Percentiles rank a stretch among this genome's conserved stretches.
phyloP scores from a whole-genome alignment of 768 basidiomycete species.

The Suillus weaverae region DNA sequence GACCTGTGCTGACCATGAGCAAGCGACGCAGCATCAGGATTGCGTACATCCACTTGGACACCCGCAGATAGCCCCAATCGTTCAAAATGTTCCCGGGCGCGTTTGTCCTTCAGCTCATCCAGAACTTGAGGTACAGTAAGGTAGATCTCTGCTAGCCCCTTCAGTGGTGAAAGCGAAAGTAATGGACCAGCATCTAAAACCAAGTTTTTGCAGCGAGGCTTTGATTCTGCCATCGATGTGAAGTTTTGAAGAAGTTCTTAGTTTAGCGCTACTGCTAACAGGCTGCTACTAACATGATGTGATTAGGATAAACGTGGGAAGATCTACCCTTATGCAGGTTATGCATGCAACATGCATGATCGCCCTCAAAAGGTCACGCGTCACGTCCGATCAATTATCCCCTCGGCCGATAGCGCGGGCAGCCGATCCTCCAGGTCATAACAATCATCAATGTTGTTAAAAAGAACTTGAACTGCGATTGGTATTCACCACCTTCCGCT shows the following conservation, averaged over 20 bases:
- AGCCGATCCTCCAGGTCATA: background rate
- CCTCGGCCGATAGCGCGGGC: conserved; percentile 11
- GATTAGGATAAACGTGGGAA: conserved; percentile 7
- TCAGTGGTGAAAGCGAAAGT: conserved; percentile 82
- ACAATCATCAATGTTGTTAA: background rate
- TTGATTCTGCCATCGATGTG: conserved; percentile 26
- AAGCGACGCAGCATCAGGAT: conserved; percentile 70
- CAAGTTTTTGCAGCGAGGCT: conserved; percentile 67
- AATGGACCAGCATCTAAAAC: conserved; percentile 94
- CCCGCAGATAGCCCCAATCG: conserved; percentile 73
- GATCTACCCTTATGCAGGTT: conserved; percentile 4
- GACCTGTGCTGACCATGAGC: conserved; percentile 48
- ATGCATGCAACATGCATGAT: background rate
- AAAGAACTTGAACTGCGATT: conserved; percentile 1
- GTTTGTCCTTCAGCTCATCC: conserved; percentile 84
- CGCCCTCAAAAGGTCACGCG: too few species aligned
- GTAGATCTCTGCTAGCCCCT: conserved; percentile 85
- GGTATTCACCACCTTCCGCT: background rate
- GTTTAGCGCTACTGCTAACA: background rate
- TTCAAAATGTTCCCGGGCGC: conserved; percentile 85
- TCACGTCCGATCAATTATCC: background rate
- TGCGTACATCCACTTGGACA: conserved; percentile 68
- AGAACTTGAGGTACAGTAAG: conserved; percentile 90
- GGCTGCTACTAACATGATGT: background rate
- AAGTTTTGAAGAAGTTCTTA: conserved; percentile 5